A percentile compares a stretch with the other conserved stretches of the same genome.
These are phyloP conservation scores for Kalmusia sp. DNA, from an alignment of 2,329 filamentous ascomycete species.

Conservation along the genomic window DNA sequence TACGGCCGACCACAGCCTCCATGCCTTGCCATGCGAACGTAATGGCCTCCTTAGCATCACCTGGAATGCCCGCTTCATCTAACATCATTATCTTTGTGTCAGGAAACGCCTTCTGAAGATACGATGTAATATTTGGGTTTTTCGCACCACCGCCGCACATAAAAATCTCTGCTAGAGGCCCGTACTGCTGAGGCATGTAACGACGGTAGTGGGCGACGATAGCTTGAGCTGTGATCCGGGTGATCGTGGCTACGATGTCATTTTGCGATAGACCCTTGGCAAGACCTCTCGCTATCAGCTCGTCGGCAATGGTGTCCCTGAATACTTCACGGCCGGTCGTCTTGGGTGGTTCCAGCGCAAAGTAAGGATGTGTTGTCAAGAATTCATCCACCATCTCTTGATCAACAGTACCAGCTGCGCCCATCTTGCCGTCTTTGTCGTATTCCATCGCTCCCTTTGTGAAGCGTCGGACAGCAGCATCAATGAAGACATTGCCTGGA, in stretches of 20 bases:
- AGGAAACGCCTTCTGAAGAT: constrained; percentile 58
- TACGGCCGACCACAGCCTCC: constrained; percentile 56
- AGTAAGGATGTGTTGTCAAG: constrained; percentile 52
- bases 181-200: constrained; percentile 40
- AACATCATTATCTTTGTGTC: constrained; percentile 60
- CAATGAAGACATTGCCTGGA: constrained; percentile 63
- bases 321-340: constrained; percentile 67
- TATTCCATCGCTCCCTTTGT: constrained; percentile 59
- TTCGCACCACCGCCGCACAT: constrained; percentile 66
- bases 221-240: constrained; percentile 64
- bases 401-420: constrained; percentile 57
- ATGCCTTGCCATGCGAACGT: constrained; percentile 68
- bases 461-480: constrained; percentile 61
- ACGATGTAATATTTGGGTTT: constrained; percentile 64
- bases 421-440: constrained; percentile 61
- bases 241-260: constrained; percentile 64
- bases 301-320: constrained; percentile 60
- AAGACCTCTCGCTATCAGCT: constrained; percentile 55
- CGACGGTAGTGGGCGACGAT: constrained; percentile 57
- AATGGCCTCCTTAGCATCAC: constrained; percentile 64
- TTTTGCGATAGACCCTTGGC: constrained; percentile 54
- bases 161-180: constrained; percentile 59
- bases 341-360: constrained; percentile 60
- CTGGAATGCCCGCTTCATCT: constrained; percentile 63
- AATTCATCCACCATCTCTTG: constrained; percentile 61